Evolutionary conservation across 768 basidiomycete genomes (phyloP).

Genomic region (Butyriboletus loyo): DNA sequence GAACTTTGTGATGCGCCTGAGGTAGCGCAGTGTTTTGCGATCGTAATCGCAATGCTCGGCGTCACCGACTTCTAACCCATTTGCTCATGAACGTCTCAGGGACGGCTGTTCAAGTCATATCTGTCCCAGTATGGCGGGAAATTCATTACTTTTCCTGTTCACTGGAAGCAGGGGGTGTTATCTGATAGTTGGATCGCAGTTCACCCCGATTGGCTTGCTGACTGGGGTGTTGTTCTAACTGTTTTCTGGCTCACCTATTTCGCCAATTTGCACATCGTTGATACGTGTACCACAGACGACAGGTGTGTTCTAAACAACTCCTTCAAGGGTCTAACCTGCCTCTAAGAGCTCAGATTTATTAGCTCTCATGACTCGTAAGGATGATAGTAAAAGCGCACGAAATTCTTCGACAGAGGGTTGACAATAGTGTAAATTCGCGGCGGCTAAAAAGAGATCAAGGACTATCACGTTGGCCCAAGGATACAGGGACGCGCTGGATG

Average conservation of each 20-base stretch:
- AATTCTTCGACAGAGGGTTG: conserved; percentile 62
- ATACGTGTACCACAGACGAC: neutral
- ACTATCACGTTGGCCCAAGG: no score
- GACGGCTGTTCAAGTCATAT: no score
- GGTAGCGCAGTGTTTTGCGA: neutral
- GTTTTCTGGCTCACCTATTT: neutral
- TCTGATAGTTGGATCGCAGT: no score
- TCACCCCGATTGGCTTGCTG: neutral
- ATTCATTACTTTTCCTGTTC: no score
- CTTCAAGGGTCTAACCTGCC: no score
- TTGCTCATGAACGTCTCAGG: neutral
- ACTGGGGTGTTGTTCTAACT: neutral
- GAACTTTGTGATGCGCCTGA: neutral
- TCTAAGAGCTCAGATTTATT: no score
- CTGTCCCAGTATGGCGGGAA: no score
- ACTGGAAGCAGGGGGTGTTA: no score
- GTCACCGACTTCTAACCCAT: neutral
- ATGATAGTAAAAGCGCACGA: neutral
- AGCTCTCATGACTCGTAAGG: no score
- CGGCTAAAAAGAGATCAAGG: conserved; percentile 37
- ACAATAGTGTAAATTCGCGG: conserved; percentile 80
- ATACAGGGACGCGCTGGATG: conserved; percentile 35
- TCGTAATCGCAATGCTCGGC: neutral
- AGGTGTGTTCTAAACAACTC: neutral
- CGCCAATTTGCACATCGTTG: neutral